Evolutionary conservation across 2,329 filamentous ascomycete genomes (phyloP).

Genomic region (Thelonectria blattea): DNA sequence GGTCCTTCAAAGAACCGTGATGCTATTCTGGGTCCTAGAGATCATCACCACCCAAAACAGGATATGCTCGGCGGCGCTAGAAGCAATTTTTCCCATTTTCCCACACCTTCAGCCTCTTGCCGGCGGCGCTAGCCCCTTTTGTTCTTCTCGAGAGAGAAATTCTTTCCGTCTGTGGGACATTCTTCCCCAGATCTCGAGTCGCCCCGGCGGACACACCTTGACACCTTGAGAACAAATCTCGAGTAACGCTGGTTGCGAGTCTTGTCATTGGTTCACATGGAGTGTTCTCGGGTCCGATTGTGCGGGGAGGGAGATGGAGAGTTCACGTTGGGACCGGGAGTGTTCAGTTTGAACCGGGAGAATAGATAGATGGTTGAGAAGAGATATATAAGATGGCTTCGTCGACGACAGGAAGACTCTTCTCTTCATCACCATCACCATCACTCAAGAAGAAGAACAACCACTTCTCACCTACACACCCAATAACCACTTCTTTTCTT

Average conservation of each 20-base stretch:
- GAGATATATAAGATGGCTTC: slow-evolving; percentile 18
- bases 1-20: slow-evolving; percentile 21
- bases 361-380: slow-evolving; percentile 4
- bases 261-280: slow-evolving; percentile 32
- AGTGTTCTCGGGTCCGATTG: slow-evolving; percentile 13
- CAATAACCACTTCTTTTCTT: background rate
- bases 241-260: slow-evolving; percentile 27
- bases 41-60: background rate
- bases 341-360: slow-evolving; percentile 14
- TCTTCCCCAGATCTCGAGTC: slow-evolving; percentile 31
- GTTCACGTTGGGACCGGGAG: slow-evolving; percentile 5
- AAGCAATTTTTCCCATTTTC: background rate
- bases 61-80: slow-evolving; percentile 33
- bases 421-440: slow-evolving; percentile 2
- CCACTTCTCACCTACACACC: slow-evolving; percentile 21
- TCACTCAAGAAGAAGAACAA: background rate
- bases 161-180: slow-evolving; percentile 28
- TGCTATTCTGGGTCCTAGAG: slow-evolving; percentile 25
- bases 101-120: background rate
- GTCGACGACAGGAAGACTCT: slow-evolving; percentile 7
- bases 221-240: slow-evolving; percentile 29
- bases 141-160: slow-evolving; percentile 27
- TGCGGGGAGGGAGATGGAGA: slow-evolving; percentile 30
- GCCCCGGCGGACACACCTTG: slow-evolving; percentile 24
- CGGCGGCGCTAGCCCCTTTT: slow-evolving; percentile 36